Evolutionary conservation across 768 basidiomycete species (phyloP), one percentile per base, ranked within the genome.

Genomic region (Lentinula sp.): DNA sequence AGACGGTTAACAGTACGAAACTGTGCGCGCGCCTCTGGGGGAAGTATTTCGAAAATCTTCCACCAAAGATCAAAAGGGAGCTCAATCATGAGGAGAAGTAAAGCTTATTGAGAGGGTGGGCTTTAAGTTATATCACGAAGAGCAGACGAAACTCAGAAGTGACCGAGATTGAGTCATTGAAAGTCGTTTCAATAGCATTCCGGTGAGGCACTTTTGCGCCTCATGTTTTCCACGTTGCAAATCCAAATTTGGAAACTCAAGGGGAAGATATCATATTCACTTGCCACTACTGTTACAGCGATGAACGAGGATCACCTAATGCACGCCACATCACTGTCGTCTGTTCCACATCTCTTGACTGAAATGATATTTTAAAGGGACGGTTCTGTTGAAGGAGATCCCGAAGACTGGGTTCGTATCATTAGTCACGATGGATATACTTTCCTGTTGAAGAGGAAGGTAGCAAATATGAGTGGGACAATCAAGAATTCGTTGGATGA

Each of bases 401-500:
- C 76, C 20, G 73, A 78, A 9, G 85, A 85, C 60, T 95, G 91
- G 91, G 85, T 94, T 36, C 81, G 88, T 41, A 78, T 94, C 9
- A 82, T 82, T 45, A 91, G 88, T 71, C 79, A 77, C 1, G 93
- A 96, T 65, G 92, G 92, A 0, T 93, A 86, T 71, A 82, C 87
- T 1, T 96, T 88, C 71, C 81, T 96, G 60, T 80, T 95, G 54
- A 82, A 80, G 55, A 82, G 90, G 41, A 90, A 83, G 62, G 82
- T 93, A 15, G 92, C 91, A 13, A 78, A 84, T 57, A 80, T 81
- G 12, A 95, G 93, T 66, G 92, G 88, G 9, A 94, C 90, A 0
- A 84, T 97, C 73, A 83, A 83, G 66, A 87, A 84, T 68, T 93
- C 90, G 85, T 74, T 96, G 64, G 90, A 87, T 69, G 79, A 82